Percentiles rank a stretch among this genome's conserved stretches.
These are phyloP conservation scores for Pseudomonodictys pantanalensis DNA, from an alignment of 495 filamentous ascomycete genomes.

Conservation along the genomic window DNA sequence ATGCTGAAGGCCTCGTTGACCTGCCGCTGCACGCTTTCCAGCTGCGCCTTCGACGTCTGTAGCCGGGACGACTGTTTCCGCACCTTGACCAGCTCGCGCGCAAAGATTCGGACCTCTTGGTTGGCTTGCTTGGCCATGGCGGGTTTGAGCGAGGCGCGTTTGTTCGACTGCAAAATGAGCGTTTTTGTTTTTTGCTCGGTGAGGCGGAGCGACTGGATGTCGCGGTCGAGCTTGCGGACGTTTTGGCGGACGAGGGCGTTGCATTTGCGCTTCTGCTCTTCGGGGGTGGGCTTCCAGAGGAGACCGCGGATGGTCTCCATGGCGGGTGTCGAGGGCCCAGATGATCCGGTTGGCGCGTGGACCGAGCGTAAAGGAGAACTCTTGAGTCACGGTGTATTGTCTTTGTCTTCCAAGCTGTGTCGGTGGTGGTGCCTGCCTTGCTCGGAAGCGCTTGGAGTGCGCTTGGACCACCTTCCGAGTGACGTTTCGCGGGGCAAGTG, in stretches of 20 bases:
- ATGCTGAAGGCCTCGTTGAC: constrained; percentile 95
- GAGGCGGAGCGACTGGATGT: constrained; percentile 70
- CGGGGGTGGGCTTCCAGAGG: constrained; percentile 89
- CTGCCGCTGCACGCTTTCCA: constrained; percentile 94
- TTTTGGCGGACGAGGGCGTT: constrained; percentile 87
- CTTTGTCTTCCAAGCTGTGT: background rate
- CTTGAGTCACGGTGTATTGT: background rate
- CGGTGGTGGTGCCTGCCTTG: background rate
- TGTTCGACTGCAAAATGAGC: constrained; percentile 73
- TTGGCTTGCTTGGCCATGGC: constrained; percentile 70
- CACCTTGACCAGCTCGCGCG: constrained; percentile 78
- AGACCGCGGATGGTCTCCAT: constrained; percentile 88
- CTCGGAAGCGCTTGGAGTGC: background rate
- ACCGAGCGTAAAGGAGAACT: no score
- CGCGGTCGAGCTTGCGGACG: constrained; percentile 91
- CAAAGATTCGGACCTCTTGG: constrained; percentile 78
- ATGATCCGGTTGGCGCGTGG: no score
- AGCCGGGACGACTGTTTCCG: constrained; percentile 72
- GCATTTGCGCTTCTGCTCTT: constrained; percentile 95
- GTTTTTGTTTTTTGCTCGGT: constrained; percentile 83
- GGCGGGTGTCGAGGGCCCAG: no score
- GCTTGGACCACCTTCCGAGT: constrained; percentile 9
- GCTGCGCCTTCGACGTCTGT: constrained; percentile 81
- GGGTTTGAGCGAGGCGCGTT: constrained; percentile 74
- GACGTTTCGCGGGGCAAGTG: constrained; percentile 24